Evolutionary conservation across 139 green algal species (phyloP).

Genomic region (Volvox reticuliferus): DNA sequence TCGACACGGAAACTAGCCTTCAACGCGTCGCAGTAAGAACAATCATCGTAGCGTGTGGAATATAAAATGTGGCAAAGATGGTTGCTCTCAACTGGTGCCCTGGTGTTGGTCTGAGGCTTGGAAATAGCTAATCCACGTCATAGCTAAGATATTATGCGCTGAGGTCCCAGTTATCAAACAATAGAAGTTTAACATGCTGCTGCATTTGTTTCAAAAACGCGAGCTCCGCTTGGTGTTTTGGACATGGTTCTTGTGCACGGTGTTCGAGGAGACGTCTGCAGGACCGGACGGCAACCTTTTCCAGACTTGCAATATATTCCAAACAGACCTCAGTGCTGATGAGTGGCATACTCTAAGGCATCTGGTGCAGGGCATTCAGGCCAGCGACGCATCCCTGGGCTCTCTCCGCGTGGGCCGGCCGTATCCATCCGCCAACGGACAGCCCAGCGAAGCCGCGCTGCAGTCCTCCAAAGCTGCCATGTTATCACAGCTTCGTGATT

Average conservation of each 20-base stretch:
- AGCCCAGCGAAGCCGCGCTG: not conserved
- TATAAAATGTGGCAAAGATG: too few species aligned
- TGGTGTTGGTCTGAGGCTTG: too few species aligned
- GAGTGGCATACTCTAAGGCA: not conserved
- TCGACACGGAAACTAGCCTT: not conserved
- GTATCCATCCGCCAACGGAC: not conserved
- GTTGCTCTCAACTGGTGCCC: too few species aligned
- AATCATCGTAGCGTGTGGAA: too few species aligned
- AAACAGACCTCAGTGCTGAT: not conserved
- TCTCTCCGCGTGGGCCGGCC: not conserved
- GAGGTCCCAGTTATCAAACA: not conserved
- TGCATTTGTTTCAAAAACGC: not conserved
- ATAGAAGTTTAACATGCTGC: not conserved
- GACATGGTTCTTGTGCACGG: not conserved
- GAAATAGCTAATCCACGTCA: too few species aligned
- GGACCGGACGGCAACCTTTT: not conserved
- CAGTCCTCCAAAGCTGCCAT: not conserved
- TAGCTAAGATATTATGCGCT: not conserved
- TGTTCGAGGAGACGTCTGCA: not conserved
- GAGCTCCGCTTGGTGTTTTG: not conserved
- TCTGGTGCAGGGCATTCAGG: not conserved
- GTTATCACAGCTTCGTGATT: not conserved
- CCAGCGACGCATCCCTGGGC: not conserved
- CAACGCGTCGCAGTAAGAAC: not conserved
- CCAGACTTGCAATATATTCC: not conserved